These are phyloP conservation scores for Pharnaceum exiguum DNA, from an alignment of 148 eudicot genomes.

Conservation along the genomic window DNA sequence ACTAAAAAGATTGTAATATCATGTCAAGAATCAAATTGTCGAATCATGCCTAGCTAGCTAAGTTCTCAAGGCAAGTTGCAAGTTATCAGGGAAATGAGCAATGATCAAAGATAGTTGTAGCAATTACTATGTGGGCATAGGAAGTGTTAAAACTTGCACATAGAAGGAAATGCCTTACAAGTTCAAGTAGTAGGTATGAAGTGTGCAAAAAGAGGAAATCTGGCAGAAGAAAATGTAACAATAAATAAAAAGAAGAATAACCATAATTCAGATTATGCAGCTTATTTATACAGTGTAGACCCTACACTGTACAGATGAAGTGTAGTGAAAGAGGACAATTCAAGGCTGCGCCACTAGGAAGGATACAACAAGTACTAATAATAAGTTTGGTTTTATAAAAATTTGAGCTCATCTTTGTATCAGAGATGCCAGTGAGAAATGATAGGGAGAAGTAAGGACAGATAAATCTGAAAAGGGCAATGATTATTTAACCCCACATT, in stretches of 20 bases:
- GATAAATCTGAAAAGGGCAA: slow-evolving; percentile 28
- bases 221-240: slow-evolving; percentile 13
- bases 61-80: too few species aligned
- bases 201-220: slow-evolving; percentile 36
- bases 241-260: slow-evolving; percentile 3
- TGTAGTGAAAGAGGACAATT: slow-evolving; percentile 12
- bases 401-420: slow-evolving; percentile 32
- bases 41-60: too few species aligned
- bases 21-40: too few species aligned
- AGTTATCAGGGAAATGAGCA: slow-evolving; percentile 1
- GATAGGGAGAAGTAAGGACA: slow-evolving; percentile 22
- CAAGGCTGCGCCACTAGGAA: slow-evolving; percentile 23
- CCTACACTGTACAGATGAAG: slow-evolving; percentile 12
- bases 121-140: slow-evolving; percentile 25
- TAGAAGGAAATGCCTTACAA: slow-evolving; percentile 20
- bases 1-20: neutral
- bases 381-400: slow-evolving; percentile 27
- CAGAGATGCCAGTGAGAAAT: slow-evolving; percentile 21
- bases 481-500: slow-evolving; percentile 31
- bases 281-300: neutral
- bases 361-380: slow-evolving; percentile 24
- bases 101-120: slow-evolving; percentile 3
- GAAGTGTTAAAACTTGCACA: slow-evolving; percentile 18
- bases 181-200: slow-evolving; percentile 41
- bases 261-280: slow-evolving; percentile 14